Base-by-base conservation (phyloP, 2,329 filamentous ascomycete genomes). In the Diaporthe longicolla region DNA sequence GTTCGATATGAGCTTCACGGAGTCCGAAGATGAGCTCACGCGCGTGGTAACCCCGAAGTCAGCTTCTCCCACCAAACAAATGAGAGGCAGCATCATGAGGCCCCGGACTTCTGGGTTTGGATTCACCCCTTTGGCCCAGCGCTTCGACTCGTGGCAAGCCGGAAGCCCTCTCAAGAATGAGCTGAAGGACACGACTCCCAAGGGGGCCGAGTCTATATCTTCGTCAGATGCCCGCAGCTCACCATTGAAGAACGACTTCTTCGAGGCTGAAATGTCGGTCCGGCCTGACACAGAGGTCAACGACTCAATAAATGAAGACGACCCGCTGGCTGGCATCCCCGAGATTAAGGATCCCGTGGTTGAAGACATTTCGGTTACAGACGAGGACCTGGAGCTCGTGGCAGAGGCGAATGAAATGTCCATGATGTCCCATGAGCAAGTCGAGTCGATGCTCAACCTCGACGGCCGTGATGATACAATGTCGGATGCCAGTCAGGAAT, bases 401-500 rank as follows among this genome's bases (percentile, higher is more conserved):
- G 83, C 87, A 3, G 90, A 92, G 79, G 90, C 90, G 4, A 84
- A 91, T 72, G 89, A 89, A 77, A 89, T 91, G 87, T 91, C 89
- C 2, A 79, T 90, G 15, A 81, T 90, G 80, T 87, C 88, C 68
- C 82, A 84, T 7, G 82, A 83, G 32, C 79, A 83, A 26, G 74
- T 83, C 3, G 82, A 86, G 1, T 82, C 85, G 13, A 76, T 81
- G 61, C 76, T 79, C 19, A 75, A 79, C 29, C 59, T 76, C n/a
- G 79, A 81, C 57, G 80, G 70, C n/a, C 82, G 85, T 65, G 87
- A 89, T 21, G 86, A 89, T 55, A 83, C 85, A 0, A 80, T 87
- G 4, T 93, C 91, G 0, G 90, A 92, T 75, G 88, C 88, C 1
- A 92, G 90, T 78, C 89, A 93, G 76, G 89, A 92, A 76, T 93